Percentiles rank a stretch among this genome's conserved stretches.
Evolutionary conservation across 225 moss, liverwort and hornwort species (phyloP).

Genomic region (Sphagnum contortum): DNA sequence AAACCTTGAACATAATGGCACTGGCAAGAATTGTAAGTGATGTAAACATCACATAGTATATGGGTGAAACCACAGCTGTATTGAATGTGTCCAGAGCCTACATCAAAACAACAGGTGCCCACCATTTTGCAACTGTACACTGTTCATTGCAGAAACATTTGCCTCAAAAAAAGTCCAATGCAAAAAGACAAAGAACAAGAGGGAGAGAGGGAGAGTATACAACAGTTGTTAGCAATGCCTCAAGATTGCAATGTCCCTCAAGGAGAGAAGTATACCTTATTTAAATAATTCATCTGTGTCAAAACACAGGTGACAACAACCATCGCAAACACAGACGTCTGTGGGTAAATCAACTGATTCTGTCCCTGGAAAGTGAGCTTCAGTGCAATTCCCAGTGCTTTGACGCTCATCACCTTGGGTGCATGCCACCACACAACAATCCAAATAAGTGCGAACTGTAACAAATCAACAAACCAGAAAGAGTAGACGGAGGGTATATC

Average conservation of each 20-base stretch:
- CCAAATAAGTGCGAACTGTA: too few species aligned
- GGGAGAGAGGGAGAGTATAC: too few species aligned
- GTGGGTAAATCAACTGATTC: slow-evolving; percentile 77
- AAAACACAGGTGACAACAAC: slow-evolving; percentile 77
- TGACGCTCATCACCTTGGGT: slow-evolving; percentile 75
- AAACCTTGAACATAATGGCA: slow-evolving; percentile 89
- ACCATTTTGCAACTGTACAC: too few species aligned
- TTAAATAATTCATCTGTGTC: slow-evolving; percentile 90
- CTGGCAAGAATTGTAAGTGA: slow-evolving; percentile 89
- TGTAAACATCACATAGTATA: slow-evolving; percentile 95
- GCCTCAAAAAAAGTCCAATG: neutral
- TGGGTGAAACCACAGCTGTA: slow-evolving; percentile 87
- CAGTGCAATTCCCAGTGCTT: slow-evolving; percentile 82
- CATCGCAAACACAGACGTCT: slow-evolving; percentile 77
- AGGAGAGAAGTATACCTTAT: slow-evolving; percentile 31
- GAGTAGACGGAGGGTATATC: neutral
- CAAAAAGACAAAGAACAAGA: neutral
- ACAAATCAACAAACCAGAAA: neutral
- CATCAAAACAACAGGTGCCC: neutral
- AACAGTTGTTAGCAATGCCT: too few species aligned
- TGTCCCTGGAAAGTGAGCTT: slow-evolving; percentile 89
- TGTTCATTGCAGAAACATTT: neutral
- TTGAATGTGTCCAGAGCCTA: slow-evolving; percentile 92
- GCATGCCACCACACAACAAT: neutral
- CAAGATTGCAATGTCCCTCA: too few species aligned